Percentiles rank a stretch among this genome's conserved stretches.
Evolutionary conservation across 139 green algal species (phyloP).

Genomic region (Desmodesmus armatus): DNA sequence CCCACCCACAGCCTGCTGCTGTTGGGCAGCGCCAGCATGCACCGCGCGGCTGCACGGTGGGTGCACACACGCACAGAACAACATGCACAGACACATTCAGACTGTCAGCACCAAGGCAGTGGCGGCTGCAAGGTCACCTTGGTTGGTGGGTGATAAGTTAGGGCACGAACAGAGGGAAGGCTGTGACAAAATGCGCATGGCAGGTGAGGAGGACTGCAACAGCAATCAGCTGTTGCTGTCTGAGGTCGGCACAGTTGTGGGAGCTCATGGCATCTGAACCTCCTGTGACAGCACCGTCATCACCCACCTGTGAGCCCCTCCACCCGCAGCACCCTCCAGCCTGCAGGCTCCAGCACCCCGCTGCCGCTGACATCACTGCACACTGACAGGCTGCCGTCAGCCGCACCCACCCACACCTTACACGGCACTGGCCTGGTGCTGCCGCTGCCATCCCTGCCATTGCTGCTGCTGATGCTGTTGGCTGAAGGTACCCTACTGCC

Average conservation of each 20-base stretch:
- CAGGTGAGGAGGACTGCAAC: background rate
- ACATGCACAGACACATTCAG: background rate
- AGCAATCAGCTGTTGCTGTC: background rate
- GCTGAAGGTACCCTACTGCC: too few species aligned
- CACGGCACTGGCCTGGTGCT: background rate
- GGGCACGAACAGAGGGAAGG: too few species aligned
- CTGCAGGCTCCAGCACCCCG: background rate
- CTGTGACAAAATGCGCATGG: background rate
- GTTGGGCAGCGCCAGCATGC: slow-evolving; percentile 37
- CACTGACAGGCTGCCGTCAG: slow-evolving; percentile 40
- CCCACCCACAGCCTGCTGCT: slow-evolving; percentile 44
- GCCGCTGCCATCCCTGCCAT: background rate
- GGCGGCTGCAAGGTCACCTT: too few species aligned
- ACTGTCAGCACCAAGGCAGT: too few species aligned
- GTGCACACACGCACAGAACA: background rate
- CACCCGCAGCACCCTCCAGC: slow-evolving; percentile 9
- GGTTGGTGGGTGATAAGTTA: too few species aligned
- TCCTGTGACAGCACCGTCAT: background rate
- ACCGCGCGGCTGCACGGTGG: slow-evolving; percentile 12
- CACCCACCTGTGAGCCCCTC: slow-evolving; percentile 22
- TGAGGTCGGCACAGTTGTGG: background rate
- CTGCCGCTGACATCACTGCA: background rate
- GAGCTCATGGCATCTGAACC: too few species aligned
- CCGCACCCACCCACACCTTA: slow-evolving; percentile 38
- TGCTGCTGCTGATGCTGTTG: background rate